These are phyloP conservation scores for Xylaria sp. DNA, from an alignment of 2,329 filamentous ascomycete genomes.

Conservation along the genomic window DNA sequence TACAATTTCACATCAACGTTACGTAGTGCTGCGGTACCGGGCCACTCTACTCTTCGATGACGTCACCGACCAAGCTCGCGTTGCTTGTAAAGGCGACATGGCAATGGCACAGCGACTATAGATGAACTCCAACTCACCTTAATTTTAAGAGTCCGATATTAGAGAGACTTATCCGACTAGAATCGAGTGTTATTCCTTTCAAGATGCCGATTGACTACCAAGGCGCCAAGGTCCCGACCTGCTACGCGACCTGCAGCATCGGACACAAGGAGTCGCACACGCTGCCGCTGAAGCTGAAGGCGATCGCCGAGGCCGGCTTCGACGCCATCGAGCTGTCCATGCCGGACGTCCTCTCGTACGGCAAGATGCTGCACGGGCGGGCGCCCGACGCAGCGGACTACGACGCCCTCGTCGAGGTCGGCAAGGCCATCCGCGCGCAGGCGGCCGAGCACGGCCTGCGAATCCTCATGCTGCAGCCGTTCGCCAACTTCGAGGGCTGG, in stretches of 20 bases:
- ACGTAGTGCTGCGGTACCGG: conserved; percentile 8
- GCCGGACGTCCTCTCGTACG: conserved; percentile 70
- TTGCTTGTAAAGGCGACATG: background rate
- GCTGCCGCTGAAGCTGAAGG: conserved; percentile 61
- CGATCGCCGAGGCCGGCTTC: conserved; percentile 68
- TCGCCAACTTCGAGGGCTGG: conserved; percentile 80
- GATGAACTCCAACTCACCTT: background rate
- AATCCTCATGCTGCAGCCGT: conserved; percentile 75
- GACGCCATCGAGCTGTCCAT: conserved; percentile 73
- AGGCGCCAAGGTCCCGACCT: conserved; percentile 30
- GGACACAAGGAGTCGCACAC: conserved; percentile 45
- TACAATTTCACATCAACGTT: conserved; percentile 12
- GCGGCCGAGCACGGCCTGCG: conserved; percentile 57
- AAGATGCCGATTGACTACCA: conserved; percentile 34
- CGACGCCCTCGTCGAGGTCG: conserved; percentile 57
- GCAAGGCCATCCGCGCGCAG: conserved; percentile 55
- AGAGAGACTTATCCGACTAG: background rate
- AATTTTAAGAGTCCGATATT: background rate
- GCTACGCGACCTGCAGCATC: conserved; percentile 38
- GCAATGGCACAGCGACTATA: no score
- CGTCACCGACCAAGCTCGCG: conserved; percentile 10
- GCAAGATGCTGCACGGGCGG: conserved; percentile 49
- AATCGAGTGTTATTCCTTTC: background rate
- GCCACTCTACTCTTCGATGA: conserved; percentile 15
- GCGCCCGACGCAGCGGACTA: conserved; percentile 62